Conservation (phyloP, 306 rosid species). For the Argentina anserina region DNA sequence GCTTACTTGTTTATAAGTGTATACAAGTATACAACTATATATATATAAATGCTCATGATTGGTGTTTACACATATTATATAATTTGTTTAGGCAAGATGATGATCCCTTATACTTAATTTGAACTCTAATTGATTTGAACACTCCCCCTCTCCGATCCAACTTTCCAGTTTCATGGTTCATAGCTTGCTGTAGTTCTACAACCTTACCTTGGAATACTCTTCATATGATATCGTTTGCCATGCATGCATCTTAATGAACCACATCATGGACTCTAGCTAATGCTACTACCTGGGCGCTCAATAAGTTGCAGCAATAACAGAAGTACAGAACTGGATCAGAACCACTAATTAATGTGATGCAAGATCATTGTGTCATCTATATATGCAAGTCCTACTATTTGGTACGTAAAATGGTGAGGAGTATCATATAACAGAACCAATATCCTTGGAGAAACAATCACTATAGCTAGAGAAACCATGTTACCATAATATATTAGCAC, state of each 20-base stretch:
- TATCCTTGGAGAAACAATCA: neutral
- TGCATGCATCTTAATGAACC: neutral
- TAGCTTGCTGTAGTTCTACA: neutral
- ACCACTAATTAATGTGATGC: neutral
- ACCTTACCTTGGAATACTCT: neutral
- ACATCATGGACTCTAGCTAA: too few relatives aligned
- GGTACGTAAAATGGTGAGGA: neutral
- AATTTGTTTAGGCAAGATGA: neutral
- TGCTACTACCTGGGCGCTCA: neutral
- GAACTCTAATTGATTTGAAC: neutral
- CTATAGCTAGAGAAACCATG: neutral
- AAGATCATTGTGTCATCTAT: neutral
- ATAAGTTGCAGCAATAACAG: neutral
- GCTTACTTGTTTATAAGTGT: neutral
- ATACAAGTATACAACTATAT: neutral
- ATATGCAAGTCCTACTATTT: neutral
- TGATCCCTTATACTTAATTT: neutral
- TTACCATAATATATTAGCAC: neutral
- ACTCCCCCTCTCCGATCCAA: neutral
- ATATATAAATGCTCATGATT: neutral
- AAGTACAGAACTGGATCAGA: neutral
- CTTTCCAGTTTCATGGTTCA: neutral
- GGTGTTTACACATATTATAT: neutral
- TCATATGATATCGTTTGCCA: too few relatives aligned
- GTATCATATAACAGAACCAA: neutral